These are phyloP conservation scores for Aurinia saxatilis DNA, from an alignment of 345 rosid species.

Conservation along the genomic window DNA sequence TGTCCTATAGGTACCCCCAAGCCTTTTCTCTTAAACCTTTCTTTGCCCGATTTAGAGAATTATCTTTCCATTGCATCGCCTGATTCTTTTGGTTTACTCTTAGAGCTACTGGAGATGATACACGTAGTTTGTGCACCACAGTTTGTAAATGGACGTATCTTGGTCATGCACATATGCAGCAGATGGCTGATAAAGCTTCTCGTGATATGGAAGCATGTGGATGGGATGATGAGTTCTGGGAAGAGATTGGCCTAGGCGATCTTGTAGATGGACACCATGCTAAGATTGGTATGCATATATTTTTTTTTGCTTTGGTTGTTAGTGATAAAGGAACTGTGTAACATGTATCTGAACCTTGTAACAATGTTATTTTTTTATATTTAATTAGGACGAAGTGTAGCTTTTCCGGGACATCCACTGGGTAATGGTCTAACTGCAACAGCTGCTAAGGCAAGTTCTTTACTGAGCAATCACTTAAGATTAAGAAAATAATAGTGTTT, in stretches of 20 bases:
- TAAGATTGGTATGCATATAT: slow-evolving; percentile 63
- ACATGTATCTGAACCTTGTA: neutral
- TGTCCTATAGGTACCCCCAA: slow-evolving; percentile 60
- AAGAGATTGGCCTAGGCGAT: slow-evolving; percentile 96
- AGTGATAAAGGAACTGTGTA: neutral
- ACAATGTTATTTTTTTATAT: neutral
- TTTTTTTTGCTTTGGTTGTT: neutral
- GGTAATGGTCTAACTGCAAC: slow-evolving; percentile 83
- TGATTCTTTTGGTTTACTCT: slow-evolving; percentile 10
- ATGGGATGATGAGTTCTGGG: slow-evolving; percentile 99
- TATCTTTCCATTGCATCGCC: neutral
- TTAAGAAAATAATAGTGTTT: slow-evolving; percentile 25
- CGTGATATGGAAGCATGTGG: slow-evolving; percentile 96
- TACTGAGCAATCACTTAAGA: slow-evolving; percentile 38
- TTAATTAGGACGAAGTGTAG: slow-evolving; percentile 79
- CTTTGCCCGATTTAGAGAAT: neutral
- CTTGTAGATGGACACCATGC: slow-evolving; percentile 92
- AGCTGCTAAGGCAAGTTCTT: slow-evolving; percentile 85
- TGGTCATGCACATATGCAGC: slow-evolving; percentile 99
- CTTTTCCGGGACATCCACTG: slow-evolving; percentile 92
- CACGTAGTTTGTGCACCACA: slow-evolving; percentile 90
- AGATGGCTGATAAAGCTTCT: slow-evolving; percentile 61
- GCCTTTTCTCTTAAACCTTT: neutral
- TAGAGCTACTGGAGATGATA: slow-evolving; percentile 97
- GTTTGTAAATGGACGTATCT: slow-evolving; percentile 99